Conservation (phyloP, 2,329 filamentous ascomycete genomes). For the Colletotrichum sansevieriae region DNA sequence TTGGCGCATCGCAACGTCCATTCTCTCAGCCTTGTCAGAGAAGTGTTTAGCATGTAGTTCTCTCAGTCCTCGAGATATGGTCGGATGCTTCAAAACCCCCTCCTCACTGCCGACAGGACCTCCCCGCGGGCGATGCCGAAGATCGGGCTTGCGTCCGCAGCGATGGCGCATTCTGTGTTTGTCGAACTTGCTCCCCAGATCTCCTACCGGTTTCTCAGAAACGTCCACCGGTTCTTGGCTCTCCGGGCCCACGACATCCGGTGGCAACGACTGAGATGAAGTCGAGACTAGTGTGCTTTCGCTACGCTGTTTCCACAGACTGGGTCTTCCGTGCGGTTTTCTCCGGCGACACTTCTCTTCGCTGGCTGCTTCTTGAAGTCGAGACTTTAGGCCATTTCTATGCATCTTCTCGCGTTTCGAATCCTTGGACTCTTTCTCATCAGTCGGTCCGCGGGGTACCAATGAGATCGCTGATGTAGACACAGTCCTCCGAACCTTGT, state of each 20-base stretch:
- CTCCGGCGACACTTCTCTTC: constrained; percentile 13
- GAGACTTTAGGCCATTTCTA: background rate
- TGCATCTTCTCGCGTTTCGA: background rate
- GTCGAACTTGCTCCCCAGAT: background rate
- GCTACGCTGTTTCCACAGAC: background rate
- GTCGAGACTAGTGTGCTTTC: background rate
- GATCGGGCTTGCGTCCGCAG: constrained; percentile 4
- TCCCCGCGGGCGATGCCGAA: background rate
- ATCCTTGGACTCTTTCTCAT: background rate
- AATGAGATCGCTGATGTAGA: background rate
- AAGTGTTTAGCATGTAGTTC: background rate
- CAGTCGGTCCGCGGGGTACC: background rate
- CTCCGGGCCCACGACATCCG: background rate
- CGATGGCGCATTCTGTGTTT: background rate
- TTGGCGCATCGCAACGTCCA: constrained; percentile 11
- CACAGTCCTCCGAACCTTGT: background rate
- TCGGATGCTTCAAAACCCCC: background rate
- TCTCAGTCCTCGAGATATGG: background rate
- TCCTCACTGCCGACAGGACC: background rate
- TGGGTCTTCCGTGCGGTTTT: constrained; percentile 2
- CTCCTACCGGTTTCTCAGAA: background rate
- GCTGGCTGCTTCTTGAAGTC: background rate
- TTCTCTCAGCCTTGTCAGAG: background rate
- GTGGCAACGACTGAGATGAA: background rate
- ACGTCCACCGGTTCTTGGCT: background rate